Percentiles rank a stretch among this genome's conserved stretches.
Evolutionary conservation across 148 eudicot species (phyloP).

Genomic region (Fagopyrum esculentum): DNA sequence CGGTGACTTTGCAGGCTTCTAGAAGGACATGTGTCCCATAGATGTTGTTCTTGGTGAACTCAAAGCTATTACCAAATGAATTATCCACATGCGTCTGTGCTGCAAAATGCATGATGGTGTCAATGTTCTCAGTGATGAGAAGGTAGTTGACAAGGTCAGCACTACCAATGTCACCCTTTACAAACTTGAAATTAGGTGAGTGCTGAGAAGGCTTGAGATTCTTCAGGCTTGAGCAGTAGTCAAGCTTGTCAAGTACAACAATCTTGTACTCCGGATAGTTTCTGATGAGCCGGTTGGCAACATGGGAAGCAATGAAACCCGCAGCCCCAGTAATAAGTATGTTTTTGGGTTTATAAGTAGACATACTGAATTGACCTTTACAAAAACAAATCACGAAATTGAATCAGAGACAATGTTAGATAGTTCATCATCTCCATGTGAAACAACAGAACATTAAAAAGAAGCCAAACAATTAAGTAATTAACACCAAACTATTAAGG

Average conservation of each 20-base stretch:
- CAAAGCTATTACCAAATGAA: slow-evolving; percentile 17
- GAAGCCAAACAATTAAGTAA: neutral
- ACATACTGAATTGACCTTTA: slow-evolving; percentile 5
- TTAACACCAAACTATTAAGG: neutral
- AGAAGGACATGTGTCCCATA: slow-evolving; percentile 19
- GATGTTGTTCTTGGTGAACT: slow-evolving; percentile 20
- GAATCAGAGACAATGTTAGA: slow-evolving; percentile 6
- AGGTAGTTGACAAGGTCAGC: slow-evolving; percentile 19
- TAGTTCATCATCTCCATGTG: neutral
- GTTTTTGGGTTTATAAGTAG: slow-evolving; percentile 14
- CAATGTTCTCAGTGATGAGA: slow-evolving; percentile 14
- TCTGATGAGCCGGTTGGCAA: slow-evolving; percentile 15
- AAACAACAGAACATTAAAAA: neutral
- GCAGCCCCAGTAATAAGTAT: slow-evolving; percentile 18
- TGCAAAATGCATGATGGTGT: slow-evolving; percentile 19
- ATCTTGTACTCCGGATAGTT: slow-evolving; percentile 16
- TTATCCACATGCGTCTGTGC: slow-evolving; percentile 20
- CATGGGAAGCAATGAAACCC: slow-evolving; percentile 16
- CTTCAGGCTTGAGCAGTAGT: slow-evolving; percentile 18
- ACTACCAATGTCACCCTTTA: slow-evolving; percentile 17
- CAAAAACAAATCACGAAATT: slow-evolving; percentile 4
- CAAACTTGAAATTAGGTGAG: slow-evolving; percentile 15
- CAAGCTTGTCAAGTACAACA: slow-evolving; percentile 18
- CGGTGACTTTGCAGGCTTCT: slow-evolving; percentile 17
- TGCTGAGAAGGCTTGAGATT: slow-evolving; percentile 15